Evolutionary conservation across 148 eudicot species (phyloP), one percentile per base, ranked within the genome.

Genomic region (Cornus suecica): DNA sequence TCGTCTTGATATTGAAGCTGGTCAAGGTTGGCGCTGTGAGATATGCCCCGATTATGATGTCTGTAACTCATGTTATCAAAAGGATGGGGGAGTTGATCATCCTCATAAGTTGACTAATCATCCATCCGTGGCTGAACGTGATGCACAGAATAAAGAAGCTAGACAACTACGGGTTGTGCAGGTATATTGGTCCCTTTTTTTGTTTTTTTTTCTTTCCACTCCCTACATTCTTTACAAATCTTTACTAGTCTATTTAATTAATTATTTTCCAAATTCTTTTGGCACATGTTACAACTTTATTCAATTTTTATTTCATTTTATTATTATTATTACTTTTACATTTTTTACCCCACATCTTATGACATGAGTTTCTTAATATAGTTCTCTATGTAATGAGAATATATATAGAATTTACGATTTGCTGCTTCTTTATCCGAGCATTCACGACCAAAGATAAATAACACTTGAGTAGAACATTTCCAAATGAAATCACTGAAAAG

Each of bases 11-110:
- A 91, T 93, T 74, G 97, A 93, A 87, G 83, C 98, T 37, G 99
- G 99, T 68, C 98, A 96, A 93, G 98, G 99, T 60, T 96, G 99
- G 99, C 94, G 94, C 18, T 96, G 99, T 79, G 99, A 93, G 84
- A 89, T 86, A 66, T 96, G 99, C 85, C 93, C 99, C 29, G 98
- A 96, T 70, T 96, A 84, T 86, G 99, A 96, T 79, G 90, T 96
- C 15, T 96, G 99, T 75, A 90, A 96, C 82, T 76, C 82, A 64
- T 96, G 99, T 80, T 93, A 87, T 78, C 86, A 90, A 62, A 93
- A 91, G 82, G 94, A 92, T 66, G 90, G 94, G 52, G 95, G 93
- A 48, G 74, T 79, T 73, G 90, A 85, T 78, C 99, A 96, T 90
- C 99, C 99, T 85, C 99, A 96, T 80, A 88, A 88, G 89, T 83